Evolutionary conservation across 2,329 filamentous ascomycete genomes (phyloP), one percentile per base, ranked within the genome.

Genomic region (Xylariales sp.): DNA sequence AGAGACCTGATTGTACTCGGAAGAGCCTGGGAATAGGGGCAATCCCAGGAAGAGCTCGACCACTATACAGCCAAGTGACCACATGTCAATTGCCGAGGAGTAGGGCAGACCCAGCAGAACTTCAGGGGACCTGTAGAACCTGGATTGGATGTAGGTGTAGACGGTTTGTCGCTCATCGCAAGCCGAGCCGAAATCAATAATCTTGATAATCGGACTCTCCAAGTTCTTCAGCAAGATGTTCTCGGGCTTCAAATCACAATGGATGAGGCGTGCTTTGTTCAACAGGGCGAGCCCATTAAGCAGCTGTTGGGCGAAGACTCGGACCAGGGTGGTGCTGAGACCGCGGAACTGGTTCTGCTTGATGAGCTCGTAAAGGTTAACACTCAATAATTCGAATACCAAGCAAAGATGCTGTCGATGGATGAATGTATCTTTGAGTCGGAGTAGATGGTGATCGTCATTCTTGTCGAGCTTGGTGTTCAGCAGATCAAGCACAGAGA

Each of bases 401-500:
- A 98, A 71, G 61, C 93, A 98, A 45, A 98, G 74, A 78, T 98
- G 93, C 60, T 98, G 93, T 39, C 88, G 78, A 65, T 98, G 93
- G 46, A 98, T 98, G 60, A 98, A 98, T 0, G 93, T 98, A 57
- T 98, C 93, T 62, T 96, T 96, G 32, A 98, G 73, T 45, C 93
- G 84, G 42, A 98, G 73, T 19, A 98, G 76, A 64, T 98, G 93
- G 57, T 98, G 93, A 55, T 98, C 93, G 57, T 98, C 93, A 57
- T 97, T 97, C 70, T 97, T 98, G 71, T 98, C 93, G 58, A 97
- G 89, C 62, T 96, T 95, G 50, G 89, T 95, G 63, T 98, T 98
- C 58, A 98, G 78, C 74, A 98, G 62, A 64, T 98, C 93, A 44
- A 98, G 74, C 18, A 98, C 93, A 2, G 93, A 98, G 22, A 98